These are phyloP conservation scores for Colletotrichum brevisporum DNA, from an alignment of 2,329 filamentous ascomycete species.

Conservation along the genomic window DNA sequence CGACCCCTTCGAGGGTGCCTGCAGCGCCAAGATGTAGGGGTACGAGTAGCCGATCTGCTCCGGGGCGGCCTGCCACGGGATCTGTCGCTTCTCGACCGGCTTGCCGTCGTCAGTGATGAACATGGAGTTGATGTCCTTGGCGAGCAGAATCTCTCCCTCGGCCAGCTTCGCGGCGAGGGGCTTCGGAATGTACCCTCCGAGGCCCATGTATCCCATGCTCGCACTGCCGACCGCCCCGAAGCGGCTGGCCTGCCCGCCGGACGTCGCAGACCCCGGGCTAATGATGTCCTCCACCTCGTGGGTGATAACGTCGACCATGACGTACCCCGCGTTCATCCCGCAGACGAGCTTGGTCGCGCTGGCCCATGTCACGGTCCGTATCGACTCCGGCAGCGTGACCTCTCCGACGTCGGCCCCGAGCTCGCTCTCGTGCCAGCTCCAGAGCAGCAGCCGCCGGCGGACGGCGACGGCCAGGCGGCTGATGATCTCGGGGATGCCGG, in stretches of 20 bases:
- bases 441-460: slow-evolving; percentile 89
- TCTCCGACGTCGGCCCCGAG: slow-evolving; percentile 81
- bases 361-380: slow-evolving; percentile 93
- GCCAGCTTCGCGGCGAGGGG: slow-evolving; percentile 87
- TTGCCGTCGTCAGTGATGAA: slow-evolving; percentile 91
- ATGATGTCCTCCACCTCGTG: slow-evolving; percentile 82
- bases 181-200: slow-evolving; percentile 91
- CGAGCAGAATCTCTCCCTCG: slow-evolving; percentile 89
- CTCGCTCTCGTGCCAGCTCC: slow-evolving; percentile 98
- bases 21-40: slow-evolving; percentile 91
- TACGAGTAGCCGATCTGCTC: slow-evolving; percentile 97
- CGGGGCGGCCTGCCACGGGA: slow-evolving; percentile 92
- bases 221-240: slow-evolving; percentile 88
- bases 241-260: slow-evolving; percentile 75
- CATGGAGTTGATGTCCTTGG: slow-evolving; percentile 96
- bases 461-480: slow-evolving; percentile 92
- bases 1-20: slow-evolving; percentile 84
- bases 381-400: slow-evolving; percentile 83
- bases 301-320: slow-evolving; percentile 87
- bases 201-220: slow-evolving; percentile 97
- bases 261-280: slow-evolving; percentile 78
- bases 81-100: slow-evolving; percentile 84
- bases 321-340: slow-evolving; percentile 92
- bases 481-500: slow-evolving; percentile 92
- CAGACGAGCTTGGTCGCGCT: slow-evolving; percentile 88